Evolutionary conservation across 2,329 filamentous ascomycete species (phyloP).

Genomic region (Dactylellina drechsleri): DNA sequence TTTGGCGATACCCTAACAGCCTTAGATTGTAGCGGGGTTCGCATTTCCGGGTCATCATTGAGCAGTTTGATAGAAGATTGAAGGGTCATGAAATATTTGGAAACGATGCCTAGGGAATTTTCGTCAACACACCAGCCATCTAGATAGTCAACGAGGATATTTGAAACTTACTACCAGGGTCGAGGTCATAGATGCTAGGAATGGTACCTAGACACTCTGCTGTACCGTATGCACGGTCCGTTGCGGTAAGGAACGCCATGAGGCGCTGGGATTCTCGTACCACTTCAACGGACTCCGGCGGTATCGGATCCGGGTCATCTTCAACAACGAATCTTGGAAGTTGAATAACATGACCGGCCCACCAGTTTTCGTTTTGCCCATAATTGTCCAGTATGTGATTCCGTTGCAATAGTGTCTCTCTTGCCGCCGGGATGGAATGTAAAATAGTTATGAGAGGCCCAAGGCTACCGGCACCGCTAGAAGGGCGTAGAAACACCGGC

Average conservation of each 20-base stretch:
- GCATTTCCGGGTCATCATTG: constrained; percentile 28
- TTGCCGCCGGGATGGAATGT: constrained; percentile 57
- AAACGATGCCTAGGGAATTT: constrained; percentile 33
- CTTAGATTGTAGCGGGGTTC: constrained; percentile 49
- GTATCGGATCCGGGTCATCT: constrained; percentile 47
- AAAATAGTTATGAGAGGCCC: constrained; percentile 57
- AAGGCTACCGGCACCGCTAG: constrained; percentile 54
- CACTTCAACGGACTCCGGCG: constrained; percentile 53
- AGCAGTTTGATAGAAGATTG: constrained; percentile 35
- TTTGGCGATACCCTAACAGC: constrained; percentile 43
- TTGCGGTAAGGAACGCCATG: constrained; percentile 58
- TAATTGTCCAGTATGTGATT: constrained; percentile 55
- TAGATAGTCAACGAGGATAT: background rate
- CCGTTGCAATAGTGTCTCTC: constrained; percentile 55
- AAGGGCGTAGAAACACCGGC: constrained; percentile 58
- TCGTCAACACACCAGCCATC: background rate
- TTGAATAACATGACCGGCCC: constrained; percentile 57
- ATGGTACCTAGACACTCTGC: constrained; percentile 55
- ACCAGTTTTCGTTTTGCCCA: constrained; percentile 58
- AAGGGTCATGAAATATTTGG: constrained; percentile 54
- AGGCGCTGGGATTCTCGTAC: constrained; percentile 57
- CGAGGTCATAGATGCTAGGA: constrained; percentile 44
- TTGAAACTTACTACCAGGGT: constrained; percentile 39
- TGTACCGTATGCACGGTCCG: constrained; percentile 58
- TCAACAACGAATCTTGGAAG: constrained; percentile 56